Conservation (phyloP, 352 stramenopile species). For the Stramenopiles sp. region DNA sequence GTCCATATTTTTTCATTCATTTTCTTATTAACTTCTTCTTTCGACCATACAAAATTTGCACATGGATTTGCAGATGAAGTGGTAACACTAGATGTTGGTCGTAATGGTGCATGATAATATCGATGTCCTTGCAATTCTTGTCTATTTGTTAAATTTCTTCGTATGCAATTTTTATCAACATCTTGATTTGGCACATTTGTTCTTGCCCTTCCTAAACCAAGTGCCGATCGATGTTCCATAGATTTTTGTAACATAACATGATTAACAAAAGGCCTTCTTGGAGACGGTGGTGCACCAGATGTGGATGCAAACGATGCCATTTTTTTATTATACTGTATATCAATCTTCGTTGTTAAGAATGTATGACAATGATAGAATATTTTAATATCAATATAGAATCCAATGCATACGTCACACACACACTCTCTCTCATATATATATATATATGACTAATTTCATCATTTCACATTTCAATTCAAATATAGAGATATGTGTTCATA, state of each 20-base stretch:
- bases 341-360: no score
- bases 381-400: no score
- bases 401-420: no score
- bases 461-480: no score
- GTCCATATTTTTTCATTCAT: neutral
- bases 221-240: neutral
- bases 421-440: no score
- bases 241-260: neutral
- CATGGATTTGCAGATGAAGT: neutral
- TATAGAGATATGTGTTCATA: no score
- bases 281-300: no score
- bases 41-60: neutral
- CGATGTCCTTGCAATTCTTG: neutral
- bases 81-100: neutral
- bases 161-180: neutral
- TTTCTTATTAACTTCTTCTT: neutral
- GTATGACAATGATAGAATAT: no score
- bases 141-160: neutral
- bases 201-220: neutral
- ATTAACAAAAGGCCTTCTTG: neutral
- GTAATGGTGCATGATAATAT: neutral
- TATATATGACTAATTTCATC: no score
- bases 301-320: no score
- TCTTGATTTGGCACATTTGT: neutral
- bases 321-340: no score